Percentiles rank a stretch among this genome's conserved stretches.
These are phyloP conservation scores for Brassica nigra DNA, from an alignment of 345 rosid species.

Conservation along the genomic window DNA sequence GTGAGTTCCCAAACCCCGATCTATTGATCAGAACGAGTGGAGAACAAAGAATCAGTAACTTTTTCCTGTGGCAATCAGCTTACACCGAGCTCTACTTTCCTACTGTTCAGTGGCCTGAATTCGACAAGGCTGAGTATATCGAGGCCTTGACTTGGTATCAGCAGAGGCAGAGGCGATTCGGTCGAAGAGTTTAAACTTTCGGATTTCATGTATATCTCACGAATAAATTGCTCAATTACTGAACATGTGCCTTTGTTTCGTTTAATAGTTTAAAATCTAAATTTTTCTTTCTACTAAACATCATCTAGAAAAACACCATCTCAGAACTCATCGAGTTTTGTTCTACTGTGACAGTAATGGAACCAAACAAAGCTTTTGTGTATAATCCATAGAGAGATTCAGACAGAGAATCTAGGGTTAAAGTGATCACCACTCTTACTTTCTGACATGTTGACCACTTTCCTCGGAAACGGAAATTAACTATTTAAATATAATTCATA, in stretches of 20 bases:
- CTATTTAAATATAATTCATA: background rate
- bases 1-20: constrained; percentile 59
- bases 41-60: constrained; percentile 70
- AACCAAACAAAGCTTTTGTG: background rate
- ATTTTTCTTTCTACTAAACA: background rate
- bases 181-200: constrained; percentile 25
- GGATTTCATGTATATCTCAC: background rate
- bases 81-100: constrained; percentile 66
- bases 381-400: background rate
- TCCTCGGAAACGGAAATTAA: background rate
- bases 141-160: constrained; percentile 60
- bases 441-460: constrained; percentile 20
- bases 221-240: background rate
- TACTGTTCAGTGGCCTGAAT: constrained; percentile 68
- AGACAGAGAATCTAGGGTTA: background rate
- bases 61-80: constrained; percentile 69
- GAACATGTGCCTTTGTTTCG: background rate
- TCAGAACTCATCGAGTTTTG: background rate
- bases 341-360: background rate
- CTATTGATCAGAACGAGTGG: constrained; percentile 66
- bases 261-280: too few relatives aligned
- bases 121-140: constrained; percentile 46
- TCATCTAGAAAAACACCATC: background rate
- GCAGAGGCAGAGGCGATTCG: constrained; percentile 62
- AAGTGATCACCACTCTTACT: constrained; percentile 13